phyloP scores from a whole-genome alignment of 345 rosid species.

The Cardiospermum halicacabum region DNA sequence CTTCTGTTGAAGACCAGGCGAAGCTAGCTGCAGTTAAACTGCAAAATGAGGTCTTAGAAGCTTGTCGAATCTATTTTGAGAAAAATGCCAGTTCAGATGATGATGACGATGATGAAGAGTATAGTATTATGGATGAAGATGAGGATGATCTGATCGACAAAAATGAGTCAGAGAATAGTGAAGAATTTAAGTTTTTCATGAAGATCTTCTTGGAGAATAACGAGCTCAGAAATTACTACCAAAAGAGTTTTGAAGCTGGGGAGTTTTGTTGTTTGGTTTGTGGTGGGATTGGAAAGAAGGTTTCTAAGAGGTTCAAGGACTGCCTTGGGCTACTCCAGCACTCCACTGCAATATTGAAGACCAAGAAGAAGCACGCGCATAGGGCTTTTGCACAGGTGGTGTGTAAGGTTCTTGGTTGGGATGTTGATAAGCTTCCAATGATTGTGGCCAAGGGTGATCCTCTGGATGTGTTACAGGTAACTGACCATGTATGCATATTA shows the following conservation, averaged over 20 bases:
- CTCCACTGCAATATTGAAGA: conserved; percentile 31
- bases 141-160: conserved; percentile 16
- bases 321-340: conserved; percentile 47
- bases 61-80: conserved; percentile 16
- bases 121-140: not conserved
- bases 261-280: conserved; percentile 46
- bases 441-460: conserved; percentile 36
- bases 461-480: conserved; percentile 26
- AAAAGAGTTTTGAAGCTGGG: conserved; percentile 28
- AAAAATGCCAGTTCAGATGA: conserved; percentile 14
- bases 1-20: conserved; percentile 16
- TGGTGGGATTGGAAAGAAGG: conserved; percentile 30
- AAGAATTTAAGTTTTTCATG: conserved; percentile 31
- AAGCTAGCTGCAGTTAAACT: conserved; percentile 10
- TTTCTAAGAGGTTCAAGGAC: conserved; percentile 38
- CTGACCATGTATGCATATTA: not conserved
- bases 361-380: conserved; percentile 51
- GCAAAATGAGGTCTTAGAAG: conserved; percentile 20
- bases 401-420: conserved; percentile 81
- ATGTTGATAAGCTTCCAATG: conserved; percentile 36
- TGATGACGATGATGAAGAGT: conserved; percentile 19
- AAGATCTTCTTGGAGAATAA: conserved; percentile 35
- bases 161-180: conserved; percentile 20
- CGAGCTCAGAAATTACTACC: conserved; percentile 40
- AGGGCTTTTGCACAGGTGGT: conserved; percentile 61